A percentile compares a stretch with the other conserved stretches of the same genome.
These are phyloP conservation scores for Fusarium solani-melongenae DNA, from an alignment of 2,329 filamentous ascomycete genomes.

Conservation along the genomic window DNA sequence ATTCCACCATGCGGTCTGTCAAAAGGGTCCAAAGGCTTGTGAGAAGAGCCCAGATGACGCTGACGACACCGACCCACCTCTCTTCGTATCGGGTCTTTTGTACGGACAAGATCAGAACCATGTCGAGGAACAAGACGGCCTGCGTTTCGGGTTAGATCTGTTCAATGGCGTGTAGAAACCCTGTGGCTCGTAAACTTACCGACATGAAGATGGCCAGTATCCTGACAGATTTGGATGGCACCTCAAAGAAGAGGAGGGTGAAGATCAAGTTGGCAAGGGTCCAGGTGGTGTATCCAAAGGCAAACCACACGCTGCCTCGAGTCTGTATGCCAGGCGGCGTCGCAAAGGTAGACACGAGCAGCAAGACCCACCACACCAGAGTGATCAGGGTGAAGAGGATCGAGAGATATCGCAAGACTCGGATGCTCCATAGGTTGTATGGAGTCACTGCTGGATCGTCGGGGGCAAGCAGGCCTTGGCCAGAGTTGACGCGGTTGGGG, in stretches of 20 bases:
- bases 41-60: conserved; percentile 82
- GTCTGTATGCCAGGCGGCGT: conserved; percentile 88
- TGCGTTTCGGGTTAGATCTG: conserved; percentile 27
- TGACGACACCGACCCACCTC: conserved; percentile 89
- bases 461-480: conserved; percentile 49
- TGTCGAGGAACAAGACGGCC: conserved; percentile 65
- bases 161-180: conserved; percentile 12
- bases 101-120: conserved; percentile 83
- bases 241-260: conserved; percentile 85
- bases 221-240: conserved; percentile 83
- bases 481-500: conserved; percentile 71
- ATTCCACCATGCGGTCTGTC: conserved; percentile 84
- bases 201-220: conserved; percentile 77
- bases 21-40: conserved; percentile 83
- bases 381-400: conserved; percentile 79
- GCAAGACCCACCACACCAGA: conserved; percentile 91
- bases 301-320: conserved; percentile 91
- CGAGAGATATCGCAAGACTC: conserved; percentile 81
- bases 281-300: conserved; percentile 85
- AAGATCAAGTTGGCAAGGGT: conserved; percentile 81
- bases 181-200: conserved; percentile 19
- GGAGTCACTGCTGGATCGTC: conserved; percentile 75
- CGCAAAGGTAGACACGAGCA: conserved; percentile 91
- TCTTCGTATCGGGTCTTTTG: conserved; percentile 82
- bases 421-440: conserved; percentile 94